Evolutionary conservation across 176 grass and related monocot genomes (phyloP), one percentile per base, ranked within the genome.

Genomic region (Miscanthus lutarioriparius): DNA sequence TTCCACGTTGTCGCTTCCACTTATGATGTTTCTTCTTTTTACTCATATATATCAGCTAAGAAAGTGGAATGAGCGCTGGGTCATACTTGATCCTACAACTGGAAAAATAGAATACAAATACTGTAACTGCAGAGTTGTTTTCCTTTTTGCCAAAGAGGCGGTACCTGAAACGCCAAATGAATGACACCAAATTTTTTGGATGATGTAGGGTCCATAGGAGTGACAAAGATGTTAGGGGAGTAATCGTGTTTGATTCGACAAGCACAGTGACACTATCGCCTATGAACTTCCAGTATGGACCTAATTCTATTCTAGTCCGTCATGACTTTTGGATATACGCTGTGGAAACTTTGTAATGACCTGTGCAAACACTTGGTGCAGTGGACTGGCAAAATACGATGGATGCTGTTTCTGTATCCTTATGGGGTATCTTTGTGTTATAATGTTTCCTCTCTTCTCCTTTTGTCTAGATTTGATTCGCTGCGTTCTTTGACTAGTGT

Each of bases 21-120:
- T 27, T 68, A 17, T 22, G 22, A 12, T 70, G 20, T 73, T 22
- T 22, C 37, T 4, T 58, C 22, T 33, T 82, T 64, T 41, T 6
- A 28, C 0, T 89, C 61, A 67, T 73, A 74, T 81, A 41, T 39
- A 19, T 61, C 82, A 97, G 94, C 87, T 97, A 64, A 88, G 75
- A 83, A 98, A 94, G 87, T 98, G 96, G 96, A 98, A 98, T 65
- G 96, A 98, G 64, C 89, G 91, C 8, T 98, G 96, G 96, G 84
- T 95, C 71, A 93, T 95, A 76, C 90, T 98, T 77, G 89, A 98
- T 76, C 93, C 96, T 49, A 90, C 93, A 67, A 94, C 89, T 80
- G 89, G 93, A 76, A 98, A 95, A 71, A 98, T 98, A 82, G 96
- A 98, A 54, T 97, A 97, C 91, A 97, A 97, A 91, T 97, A 93